phyloP scores from a whole-genome alignment of 1,139 yeast species.

The Pichia sp. region DNA sequence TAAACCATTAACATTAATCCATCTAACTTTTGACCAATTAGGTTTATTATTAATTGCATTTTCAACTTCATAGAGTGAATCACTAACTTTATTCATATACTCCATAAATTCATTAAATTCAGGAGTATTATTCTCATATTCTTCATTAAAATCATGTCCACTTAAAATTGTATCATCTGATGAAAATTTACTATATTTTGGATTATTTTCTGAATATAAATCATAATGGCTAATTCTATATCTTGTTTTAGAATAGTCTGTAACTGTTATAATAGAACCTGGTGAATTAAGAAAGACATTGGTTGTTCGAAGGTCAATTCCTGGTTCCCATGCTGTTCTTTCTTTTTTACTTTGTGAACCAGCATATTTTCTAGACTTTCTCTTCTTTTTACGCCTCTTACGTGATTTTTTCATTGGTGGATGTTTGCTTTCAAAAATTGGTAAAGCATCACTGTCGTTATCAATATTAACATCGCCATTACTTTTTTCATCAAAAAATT shows the following conservation, averaged over 20 bases:
- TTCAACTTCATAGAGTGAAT: slow-evolving; percentile 24
- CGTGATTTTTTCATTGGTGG: slow-evolving; percentile 1
- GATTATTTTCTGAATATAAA: slow-evolving; percentile 26
- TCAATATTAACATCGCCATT: not conserved
- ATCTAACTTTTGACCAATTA: slow-evolving; percentile 43
- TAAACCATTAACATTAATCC: slow-evolving; percentile 51
- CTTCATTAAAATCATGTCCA: slow-evolving; percentile 10
- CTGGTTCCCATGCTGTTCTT: slow-evolving; percentile 50
- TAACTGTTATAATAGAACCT: slow-evolving; percentile 29
- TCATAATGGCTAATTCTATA: slow-evolving; percentile 38
- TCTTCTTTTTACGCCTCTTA: slow-evolving; percentile 7
- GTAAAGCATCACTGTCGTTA: too few relatives aligned
- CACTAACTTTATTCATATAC: slow-evolving; percentile 20
- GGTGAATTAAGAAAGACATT: slow-evolving; percentile 40
- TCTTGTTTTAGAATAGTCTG: slow-evolving; percentile 39
- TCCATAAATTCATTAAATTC: slow-evolving; percentile 13
- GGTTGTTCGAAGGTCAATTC: slow-evolving; percentile 43
- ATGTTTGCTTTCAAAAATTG: not conserved
- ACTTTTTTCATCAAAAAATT: not conserved
- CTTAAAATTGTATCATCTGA: slow-evolving; percentile 12
- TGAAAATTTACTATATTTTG: slow-evolving; percentile 12
- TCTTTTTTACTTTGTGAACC: slow-evolving; percentile 32
- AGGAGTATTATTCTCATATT: slow-evolving; percentile 1
- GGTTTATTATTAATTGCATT: slow-evolving; percentile 30
- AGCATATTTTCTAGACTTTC: slow-evolving; percentile 28